Base-by-base conservation (phyloP, 2,329 filamentous ascomycete species). In the Paracoccidioides brasiliensis region DNA sequence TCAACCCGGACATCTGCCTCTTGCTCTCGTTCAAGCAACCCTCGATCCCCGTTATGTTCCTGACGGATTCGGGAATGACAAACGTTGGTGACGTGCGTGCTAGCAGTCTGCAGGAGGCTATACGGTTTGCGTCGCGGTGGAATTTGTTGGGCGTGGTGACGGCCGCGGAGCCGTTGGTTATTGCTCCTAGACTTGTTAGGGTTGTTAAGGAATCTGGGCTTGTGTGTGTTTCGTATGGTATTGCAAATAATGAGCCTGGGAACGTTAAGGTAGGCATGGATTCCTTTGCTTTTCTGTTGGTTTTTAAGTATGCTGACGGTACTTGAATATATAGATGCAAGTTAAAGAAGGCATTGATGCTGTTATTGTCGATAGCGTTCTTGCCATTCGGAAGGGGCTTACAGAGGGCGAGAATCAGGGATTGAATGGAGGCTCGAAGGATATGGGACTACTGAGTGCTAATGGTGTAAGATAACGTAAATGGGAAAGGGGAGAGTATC, bases 21-120 rank as follows among this genome's bases (percentile, higher is more conserved):
- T 82, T 95, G 61, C 76, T 97, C 43, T 93, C 86, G 55, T 95
- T 95, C 78, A 98, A 98, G 75, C 93, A 98, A 74, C 91, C 91
- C 1, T 94, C 87, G 46, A 96, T 96, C 55, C 94, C 93, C 0
- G 90, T 98, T 57, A 76, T 98, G 59, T 98, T 98, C 74, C 78
- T 98, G 43, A 94, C 86, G 0, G 93, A 98, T 64, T 88, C 90
- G 0, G 93, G 91, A 0, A 84, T 82, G n/a, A 80, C 74, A 15
- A 77, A 82, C 0, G 90, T 95, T 3, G 89, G 89, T 33, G 93
- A 98, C 67, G 86, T 97, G 56, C 80, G 93, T 14, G 91, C 93
- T 0, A 90, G 84, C 59, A 95, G 88, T 64, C 76, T 98, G 41
- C 94, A 98, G 70, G 93, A 98, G 72, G 94, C 91, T 0, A 88